Base-by-base conservation (phyloP, 192 early-diverging fungal species). In the Coemansia guatemalensis region DNA sequence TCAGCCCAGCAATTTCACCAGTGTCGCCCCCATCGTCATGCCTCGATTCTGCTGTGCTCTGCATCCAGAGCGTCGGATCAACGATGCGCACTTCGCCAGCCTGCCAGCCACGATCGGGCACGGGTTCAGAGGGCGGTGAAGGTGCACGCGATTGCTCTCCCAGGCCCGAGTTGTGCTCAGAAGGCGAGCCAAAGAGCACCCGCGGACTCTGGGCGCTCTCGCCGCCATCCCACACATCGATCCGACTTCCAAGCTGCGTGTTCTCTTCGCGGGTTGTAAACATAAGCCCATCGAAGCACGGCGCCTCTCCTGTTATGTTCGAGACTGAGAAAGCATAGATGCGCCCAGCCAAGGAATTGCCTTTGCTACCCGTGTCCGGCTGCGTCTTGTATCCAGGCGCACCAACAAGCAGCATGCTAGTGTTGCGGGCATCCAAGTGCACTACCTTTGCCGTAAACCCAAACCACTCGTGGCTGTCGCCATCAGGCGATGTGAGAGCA, bases 391-490 rank as follows among this genome's bases (percentile, higher is more conserved):
- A 76, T 8, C 86, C 86, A 0, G 86, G 86, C 7, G 86, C 83
- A 11, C 86, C 86, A 0, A 87, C 76, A 21, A 87, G 64, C 7
- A 82, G 64, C 41, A 73, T 26, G 18, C 69, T 62, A 5, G 65
- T 62, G 30, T 65, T 67, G 3, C 32, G 24, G 1, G 14, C 47
- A 0, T 48, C 22, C 21, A 76, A 27, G 24, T 50, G 56, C 30
- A 76, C 75, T 8, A 70, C 41, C 4, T 41, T 57, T 4, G 69
- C 65, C 5, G 79, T 51, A n/a, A 61, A 58, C 17, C 85, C 85
- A 64, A 86, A 86, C 78, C 78, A 82, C 64, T 84, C 83, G 47
- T 82, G 79, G 29, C 74, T 44, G 23, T 56, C 50, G 18, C 61
- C 56, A 23, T 58, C 49, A 1, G 77, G 72, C n/a, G 75, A 73